A percentile compares a stretch with the other conserved stretches of the same genome.
Conservation (phyloP, 805 yeast species). For the Monosporozyma unispora region DNA sequence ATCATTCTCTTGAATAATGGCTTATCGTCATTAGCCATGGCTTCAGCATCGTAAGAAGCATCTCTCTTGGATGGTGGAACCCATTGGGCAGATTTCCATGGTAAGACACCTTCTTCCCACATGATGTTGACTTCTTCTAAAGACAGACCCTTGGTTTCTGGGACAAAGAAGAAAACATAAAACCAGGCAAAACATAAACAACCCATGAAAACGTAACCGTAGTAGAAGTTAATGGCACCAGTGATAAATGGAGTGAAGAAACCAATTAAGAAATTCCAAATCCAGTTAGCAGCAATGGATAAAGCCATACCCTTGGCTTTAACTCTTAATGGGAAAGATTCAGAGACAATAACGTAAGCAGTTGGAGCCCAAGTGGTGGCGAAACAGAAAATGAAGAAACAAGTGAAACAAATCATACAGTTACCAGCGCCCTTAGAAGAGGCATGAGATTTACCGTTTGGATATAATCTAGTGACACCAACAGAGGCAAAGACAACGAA, state of each 20-base stretch:
- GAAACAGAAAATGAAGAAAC: constrained; percentile 61
- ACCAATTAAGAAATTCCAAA: constrained; percentile 56
- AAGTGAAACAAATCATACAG: constrained; percentile 62
- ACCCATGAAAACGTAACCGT: constrained; percentile 53
- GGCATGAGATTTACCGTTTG: constrained; percentile 30
- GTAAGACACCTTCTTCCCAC: constrained; percentile 32
- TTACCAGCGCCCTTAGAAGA: constrained; percentile 51
- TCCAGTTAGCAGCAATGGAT: constrained; percentile 49
- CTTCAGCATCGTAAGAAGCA: constrained; percentile 14
- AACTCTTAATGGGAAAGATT: constrained; percentile 64
- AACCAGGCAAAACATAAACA: constrained; percentile 45
- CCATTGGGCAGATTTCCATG: constrained; percentile 39
- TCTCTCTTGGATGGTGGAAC: constrained; percentile 40
- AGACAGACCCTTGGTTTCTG: constrained; percentile 70
- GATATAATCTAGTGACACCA: constrained; percentile 43
- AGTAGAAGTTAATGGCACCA: constrained; percentile 49
- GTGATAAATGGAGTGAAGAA: constrained; percentile 64
- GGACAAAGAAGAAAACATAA: constrained; percentile 61
- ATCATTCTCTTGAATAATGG: constrained; percentile 12
- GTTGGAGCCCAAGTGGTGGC: constrained; percentile 72
- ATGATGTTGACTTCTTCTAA: constrained; percentile 71
- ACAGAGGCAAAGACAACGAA: constrained; percentile 46
- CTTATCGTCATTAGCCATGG: constrained; percentile 11
- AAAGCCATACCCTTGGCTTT: constrained; percentile 49
- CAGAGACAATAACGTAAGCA: constrained; percentile 55